A percentile compares a stretch with the other conserved stretches of the same genome.
Evolutionary conservation across 2,329 filamentous ascomycete species (phyloP).

Genomic region (Coniochaeta sp.): DNA sequence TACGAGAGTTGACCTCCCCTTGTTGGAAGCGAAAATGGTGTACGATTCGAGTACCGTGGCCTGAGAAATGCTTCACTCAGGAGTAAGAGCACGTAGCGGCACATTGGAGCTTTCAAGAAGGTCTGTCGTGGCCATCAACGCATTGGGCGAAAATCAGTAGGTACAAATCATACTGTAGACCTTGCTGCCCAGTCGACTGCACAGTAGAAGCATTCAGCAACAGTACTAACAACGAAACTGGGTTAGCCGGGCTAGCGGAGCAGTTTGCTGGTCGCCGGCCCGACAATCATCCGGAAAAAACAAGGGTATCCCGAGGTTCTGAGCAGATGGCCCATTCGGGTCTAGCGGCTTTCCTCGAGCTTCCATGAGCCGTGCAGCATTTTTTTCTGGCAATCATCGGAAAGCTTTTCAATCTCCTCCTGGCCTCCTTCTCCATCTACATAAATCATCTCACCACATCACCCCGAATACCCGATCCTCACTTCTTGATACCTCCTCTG

Average conservation of each 20-base stretch:
- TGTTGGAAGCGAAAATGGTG: too few relatives aligned
- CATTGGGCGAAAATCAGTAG: too few relatives aligned
- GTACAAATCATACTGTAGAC: too few relatives aligned
- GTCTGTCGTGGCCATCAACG: too few relatives aligned
- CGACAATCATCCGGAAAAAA: background rate
- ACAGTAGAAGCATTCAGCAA: too few relatives aligned
- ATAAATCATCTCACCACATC: background rate
- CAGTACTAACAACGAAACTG: too few relatives aligned
- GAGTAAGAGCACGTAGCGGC: too few relatives aligned
- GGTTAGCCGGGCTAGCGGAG: background rate
- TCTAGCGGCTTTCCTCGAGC: slow-evolving; percentile 3
- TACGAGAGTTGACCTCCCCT: too few relatives aligned
- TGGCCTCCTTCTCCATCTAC: slow-evolving; percentile 3
- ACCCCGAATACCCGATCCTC: background rate
- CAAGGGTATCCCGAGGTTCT: background rate
- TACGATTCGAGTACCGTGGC: too few relatives aligned
- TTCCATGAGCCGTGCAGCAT: slow-evolving; percentile 2
- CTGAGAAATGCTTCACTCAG: too few relatives aligned
- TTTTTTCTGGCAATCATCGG: slow-evolving; percentile 1
- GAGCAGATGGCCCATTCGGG: background rate
- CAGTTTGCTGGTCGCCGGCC: background rate
- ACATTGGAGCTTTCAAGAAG: too few relatives aligned
- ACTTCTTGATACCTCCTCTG: slow-evolving; percentile 23
- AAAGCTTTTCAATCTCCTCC: slow-evolving; percentile 1
- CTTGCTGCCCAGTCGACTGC: too few relatives aligned